Evolutionary conservation across 73 alveolate species (phyloP), one percentile per base, ranked within the genome.

Genomic region (Paramecium tetraurelia): DNA sequence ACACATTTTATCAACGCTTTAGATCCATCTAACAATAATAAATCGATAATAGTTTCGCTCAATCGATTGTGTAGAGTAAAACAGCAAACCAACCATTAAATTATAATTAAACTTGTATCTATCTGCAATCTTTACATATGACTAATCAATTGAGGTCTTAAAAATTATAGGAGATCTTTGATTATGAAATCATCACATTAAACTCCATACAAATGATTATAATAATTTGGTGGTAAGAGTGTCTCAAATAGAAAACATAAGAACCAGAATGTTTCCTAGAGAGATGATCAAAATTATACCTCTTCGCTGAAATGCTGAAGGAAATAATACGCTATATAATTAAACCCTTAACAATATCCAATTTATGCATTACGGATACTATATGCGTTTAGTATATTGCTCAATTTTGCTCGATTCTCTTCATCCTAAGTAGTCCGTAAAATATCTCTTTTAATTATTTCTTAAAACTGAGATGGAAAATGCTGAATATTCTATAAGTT

Each of bases 341-440:
- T 89, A 40, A 89, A 83, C 8, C 94, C 94, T 89, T 89, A 44
- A 57, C 94, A 89, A 71, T 89, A 89, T 12, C 94, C 94, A 38
- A 89, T 71, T 6, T 63, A 71, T 0, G 92, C 83, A 89, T 89
- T 89, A 40, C 94, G 76, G 2, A 40, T 71, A 22, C 85, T 70
- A 71, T 89, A 89, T 24, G 94, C 94, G 5, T 38, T 89, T 40
- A 89, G 46, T 11, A 89, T 40, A 20, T 83, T 89, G 24, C 59
- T 70, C 71, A 89, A 80, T 80, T 44, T 44, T 10, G 4, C 10
- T 9, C 36, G 3, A 8, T 11, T 3, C 6, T 80, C 57, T 48
- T 80, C 50, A 22, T 48, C 53, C 22, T 80, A 46, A 41, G 70
- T 44, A n/a, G 90, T 80, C 46, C 90, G 44, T 11, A 80, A 11